Evolutionary conservation across 2,329 filamentous ascomycete genomes (phyloP).

Genomic region (Aspergillus fischeri): DNA sequence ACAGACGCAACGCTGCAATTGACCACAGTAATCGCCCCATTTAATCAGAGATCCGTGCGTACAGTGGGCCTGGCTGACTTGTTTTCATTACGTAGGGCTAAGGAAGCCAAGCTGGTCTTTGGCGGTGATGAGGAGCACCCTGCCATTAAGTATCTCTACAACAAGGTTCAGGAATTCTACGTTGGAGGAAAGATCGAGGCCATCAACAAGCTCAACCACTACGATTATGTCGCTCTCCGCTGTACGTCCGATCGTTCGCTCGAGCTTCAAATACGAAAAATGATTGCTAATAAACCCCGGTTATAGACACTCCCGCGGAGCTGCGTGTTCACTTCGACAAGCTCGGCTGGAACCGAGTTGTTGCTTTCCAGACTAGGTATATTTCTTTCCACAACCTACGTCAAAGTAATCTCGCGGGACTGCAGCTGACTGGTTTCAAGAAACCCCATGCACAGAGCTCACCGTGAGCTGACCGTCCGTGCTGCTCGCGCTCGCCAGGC

Average conservation of each 20-base stretch:
- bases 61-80: slow-evolving; percentile 24
- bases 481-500: slow-evolving; percentile 93
- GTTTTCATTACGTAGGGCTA: slow-evolving; percentile 52
- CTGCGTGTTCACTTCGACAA: slow-evolving; percentile 97
- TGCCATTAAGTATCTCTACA: slow-evolving; percentile 83
- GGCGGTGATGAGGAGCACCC: slow-evolving; percentile 89
- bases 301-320: slow-evolving; percentile 80
- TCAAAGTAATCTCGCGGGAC: background rate
- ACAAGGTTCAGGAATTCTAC: slow-evolving; percentile 79
- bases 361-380: slow-evolving; percentile 87
- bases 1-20: background rate
- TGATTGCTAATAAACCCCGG: slow-evolving; percentile 2
- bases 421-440: slow-evolving; percentile 33
- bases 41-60: slow-evolving; percentile 5
- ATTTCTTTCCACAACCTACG: slow-evolving; percentile 2
- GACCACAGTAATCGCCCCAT: background rate
- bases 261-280: background rate
- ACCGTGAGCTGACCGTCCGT: slow-evolving; percentile 95
- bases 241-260: slow-evolving; percentile 54
- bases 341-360: slow-evolving; percentile 95
- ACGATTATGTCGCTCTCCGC: slow-evolving; percentile 95
- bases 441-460: slow-evolving; percentile 99
- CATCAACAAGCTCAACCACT: slow-evolving; percentile 92
- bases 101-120: slow-evolving; percentile 92
- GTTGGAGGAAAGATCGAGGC: slow-evolving; percentile 95